Conservation (phyloP, 441 rosid genomes). For the Daphne laureola region DNA sequence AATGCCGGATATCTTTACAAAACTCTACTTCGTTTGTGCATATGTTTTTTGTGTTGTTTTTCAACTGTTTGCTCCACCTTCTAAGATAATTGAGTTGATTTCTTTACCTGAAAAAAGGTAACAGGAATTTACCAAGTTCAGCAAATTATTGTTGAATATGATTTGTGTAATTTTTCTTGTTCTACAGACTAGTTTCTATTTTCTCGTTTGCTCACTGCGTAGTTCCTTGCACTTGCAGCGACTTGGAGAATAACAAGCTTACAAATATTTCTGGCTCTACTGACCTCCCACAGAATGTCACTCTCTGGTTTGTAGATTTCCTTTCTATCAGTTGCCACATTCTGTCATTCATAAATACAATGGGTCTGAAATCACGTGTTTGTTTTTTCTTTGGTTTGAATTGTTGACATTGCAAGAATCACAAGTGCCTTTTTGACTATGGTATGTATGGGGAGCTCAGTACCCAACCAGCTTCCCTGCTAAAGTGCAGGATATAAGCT, state of each 20-base stretch:
- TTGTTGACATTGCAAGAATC: too few species aligned
- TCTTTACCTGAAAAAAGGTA: background rate
- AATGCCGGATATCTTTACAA: background rate
- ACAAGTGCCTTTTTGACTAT: too few species aligned
- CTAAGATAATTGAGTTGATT: constrained; percentile 4
- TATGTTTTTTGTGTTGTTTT: constrained; percentile 5
- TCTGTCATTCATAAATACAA: too few species aligned
- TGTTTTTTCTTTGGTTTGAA: too few species aligned
- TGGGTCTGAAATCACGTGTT: too few species aligned
- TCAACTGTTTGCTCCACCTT: background rate
- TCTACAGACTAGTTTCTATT: background rate
- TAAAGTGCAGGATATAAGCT: too few species aligned
- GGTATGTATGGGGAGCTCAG: too few species aligned
- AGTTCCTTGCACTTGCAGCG: constrained; percentile 40
- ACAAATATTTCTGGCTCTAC: constrained; percentile 49
- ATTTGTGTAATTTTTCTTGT: background rate
- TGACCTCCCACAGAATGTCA: constrained; percentile 63
- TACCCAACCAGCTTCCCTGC: too few species aligned
- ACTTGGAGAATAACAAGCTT: constrained; percentile 65
- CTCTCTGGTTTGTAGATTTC: constrained; percentile 48
- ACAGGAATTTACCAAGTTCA: constrained; percentile 6
- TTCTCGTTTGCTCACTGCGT: constrained; percentile 9
- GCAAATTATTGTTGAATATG: background rate
- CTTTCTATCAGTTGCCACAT: too few species aligned
- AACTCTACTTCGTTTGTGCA: background rate